phyloP scores from a whole-genome alignment of 164 flowering plant genomes.

The Chloranthus sessilifolius region DNA sequence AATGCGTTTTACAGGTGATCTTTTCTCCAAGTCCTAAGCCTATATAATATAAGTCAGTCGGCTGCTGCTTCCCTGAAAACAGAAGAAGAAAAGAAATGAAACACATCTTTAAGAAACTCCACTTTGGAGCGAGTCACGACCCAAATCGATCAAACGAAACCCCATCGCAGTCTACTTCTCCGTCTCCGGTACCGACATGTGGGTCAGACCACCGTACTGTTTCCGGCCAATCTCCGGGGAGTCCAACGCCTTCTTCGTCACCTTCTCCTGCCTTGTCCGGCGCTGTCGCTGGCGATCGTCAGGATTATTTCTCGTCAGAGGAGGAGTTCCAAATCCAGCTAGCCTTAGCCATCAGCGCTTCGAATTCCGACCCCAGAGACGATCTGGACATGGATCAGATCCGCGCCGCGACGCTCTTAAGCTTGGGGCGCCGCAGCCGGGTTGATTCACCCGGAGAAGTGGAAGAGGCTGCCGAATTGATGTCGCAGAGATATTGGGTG shows the following conservation, averaged over 20 bases:
- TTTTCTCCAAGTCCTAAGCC: too few relatives aligned
- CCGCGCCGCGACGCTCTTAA: slow-evolving; percentile 64
- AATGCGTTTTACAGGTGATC: too few relatives aligned
- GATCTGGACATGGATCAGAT: slow-evolving; percentile 77
- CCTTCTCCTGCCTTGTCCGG: background rate
- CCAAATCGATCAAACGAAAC: slow-evolving; percentile 59
- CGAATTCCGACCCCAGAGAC: slow-evolving; percentile 49
- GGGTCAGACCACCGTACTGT: slow-evolving; percentile 34
- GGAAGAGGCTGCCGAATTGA: slow-evolving; percentile 33
- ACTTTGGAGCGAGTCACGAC: slow-evolving; percentile 53
- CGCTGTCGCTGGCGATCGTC: slow-evolving; percentile 8
- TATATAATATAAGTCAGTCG: too few relatives aligned
- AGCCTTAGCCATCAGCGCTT: slow-evolving; percentile 92
- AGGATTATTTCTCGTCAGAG: slow-evolving; percentile 67
- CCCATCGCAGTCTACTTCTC: slow-evolving; percentile 7
- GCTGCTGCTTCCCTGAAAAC: too few relatives aligned
- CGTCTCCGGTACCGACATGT: slow-evolving; percentile 21
- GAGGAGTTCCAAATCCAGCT: slow-evolving; percentile 93
- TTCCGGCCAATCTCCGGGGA: slow-evolving; percentile 16
- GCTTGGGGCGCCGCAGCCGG: slow-evolving; percentile 39
- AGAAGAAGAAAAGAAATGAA: slow-evolving; percentile 41
- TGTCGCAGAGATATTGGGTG: slow-evolving; percentile 77
- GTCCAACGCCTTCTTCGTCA: slow-evolving; percentile 20
- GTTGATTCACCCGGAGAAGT: slow-evolving; percentile 23
- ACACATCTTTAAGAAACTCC: slow-evolving; percentile 95